These are phyloP conservation scores for Globisporangium radiosum DNA, from an alignment of 352 stramenopile species.

Conservation along the genomic window DNA sequence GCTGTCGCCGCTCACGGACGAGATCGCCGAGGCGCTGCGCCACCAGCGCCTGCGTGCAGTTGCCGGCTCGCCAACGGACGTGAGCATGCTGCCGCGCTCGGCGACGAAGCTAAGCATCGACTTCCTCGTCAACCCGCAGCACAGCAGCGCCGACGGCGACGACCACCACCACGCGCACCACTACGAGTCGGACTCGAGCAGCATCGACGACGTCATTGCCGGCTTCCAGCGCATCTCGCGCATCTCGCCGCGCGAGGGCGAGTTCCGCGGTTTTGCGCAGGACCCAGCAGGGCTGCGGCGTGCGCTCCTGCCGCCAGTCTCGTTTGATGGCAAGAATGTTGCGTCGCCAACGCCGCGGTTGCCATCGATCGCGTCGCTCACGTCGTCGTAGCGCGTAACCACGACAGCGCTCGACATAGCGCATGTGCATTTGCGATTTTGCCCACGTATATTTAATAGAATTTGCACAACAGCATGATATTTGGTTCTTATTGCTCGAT, in stretches of 20 bases:
- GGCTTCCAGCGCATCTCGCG: slow-evolving; percentile 13
- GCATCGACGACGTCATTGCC: slow-evolving; percentile 13
- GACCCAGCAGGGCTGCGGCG: not conserved
- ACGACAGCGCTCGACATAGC: too few species aligned
- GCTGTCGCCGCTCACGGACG: slow-evolving; percentile 14
- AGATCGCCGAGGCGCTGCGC: slow-evolving; percentile 10
- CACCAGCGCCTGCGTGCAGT: slow-evolving; percentile 15
- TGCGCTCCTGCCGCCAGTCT: slow-evolving; percentile 6
- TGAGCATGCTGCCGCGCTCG: slow-evolving; percentile 19
- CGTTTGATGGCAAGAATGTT: slow-evolving; percentile 7
- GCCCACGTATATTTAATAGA: too few species aligned
- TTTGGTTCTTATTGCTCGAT: too few species aligned
- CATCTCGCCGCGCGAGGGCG: slow-evolving; percentile 11
- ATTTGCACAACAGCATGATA: too few species aligned
- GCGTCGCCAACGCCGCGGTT: not conserved
- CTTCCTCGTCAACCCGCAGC: slow-evolving; percentile 41
- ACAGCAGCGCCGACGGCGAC: slow-evolving; percentile 2
- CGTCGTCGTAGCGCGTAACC: not conserved
- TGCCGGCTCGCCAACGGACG: slow-evolving; percentile 21
- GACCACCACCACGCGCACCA: not conserved
- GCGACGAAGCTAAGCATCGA: slow-evolving; percentile 48
- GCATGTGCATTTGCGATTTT: too few species aligned
- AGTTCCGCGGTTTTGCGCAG: slow-evolving; percentile 1
- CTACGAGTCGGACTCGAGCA: slow-evolving; percentile 10
- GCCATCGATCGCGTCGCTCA: slow-evolving; percentile 10